A percentile compares a stretch with the other conserved stretches of the same genome.
These are phyloP conservation scores for Tricholoma hemisulphureum DNA, from an alignment of 768 basidiomycete species.

Conservation along the genomic window DNA sequence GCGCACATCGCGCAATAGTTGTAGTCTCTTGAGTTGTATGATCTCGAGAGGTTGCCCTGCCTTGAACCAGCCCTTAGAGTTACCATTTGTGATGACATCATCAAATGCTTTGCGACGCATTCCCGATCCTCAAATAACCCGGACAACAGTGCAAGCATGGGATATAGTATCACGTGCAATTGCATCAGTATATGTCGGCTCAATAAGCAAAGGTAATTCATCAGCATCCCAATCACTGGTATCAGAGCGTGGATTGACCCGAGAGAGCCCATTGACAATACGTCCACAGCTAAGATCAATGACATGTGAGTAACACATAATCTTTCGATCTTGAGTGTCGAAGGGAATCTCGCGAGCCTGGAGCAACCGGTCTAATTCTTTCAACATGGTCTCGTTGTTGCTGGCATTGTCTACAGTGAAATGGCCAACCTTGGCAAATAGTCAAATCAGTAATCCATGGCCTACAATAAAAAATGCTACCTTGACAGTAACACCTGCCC, in stretches of 20 bases:
- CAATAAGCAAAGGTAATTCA: background rate
- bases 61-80: background rate
- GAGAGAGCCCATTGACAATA: background rate
- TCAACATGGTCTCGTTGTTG: no score
- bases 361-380: no score
- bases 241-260: background rate
- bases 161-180: background rate
- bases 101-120: background rate
- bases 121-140: background rate
- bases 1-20: slow-evolving; percentile 14
- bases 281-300: background rate
- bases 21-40: background rate
- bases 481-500: background rate
- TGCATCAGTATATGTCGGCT: background rate
- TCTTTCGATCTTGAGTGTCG: background rate
- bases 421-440: no score
- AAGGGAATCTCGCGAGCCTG: background rate
- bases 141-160: background rate
- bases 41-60: background rate
- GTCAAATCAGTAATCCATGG: no score
- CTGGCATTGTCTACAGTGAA: no score
- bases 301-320: background rate
- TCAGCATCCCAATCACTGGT: background rate
- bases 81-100: background rate
- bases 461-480: no score